A percentile compares a stretch with the other conserved stretches of the same genome.
Evolutionary conservation across 2,329 filamentous ascomycete species (phyloP).

Genomic region (Cryphonectria nitschkei): DNA sequence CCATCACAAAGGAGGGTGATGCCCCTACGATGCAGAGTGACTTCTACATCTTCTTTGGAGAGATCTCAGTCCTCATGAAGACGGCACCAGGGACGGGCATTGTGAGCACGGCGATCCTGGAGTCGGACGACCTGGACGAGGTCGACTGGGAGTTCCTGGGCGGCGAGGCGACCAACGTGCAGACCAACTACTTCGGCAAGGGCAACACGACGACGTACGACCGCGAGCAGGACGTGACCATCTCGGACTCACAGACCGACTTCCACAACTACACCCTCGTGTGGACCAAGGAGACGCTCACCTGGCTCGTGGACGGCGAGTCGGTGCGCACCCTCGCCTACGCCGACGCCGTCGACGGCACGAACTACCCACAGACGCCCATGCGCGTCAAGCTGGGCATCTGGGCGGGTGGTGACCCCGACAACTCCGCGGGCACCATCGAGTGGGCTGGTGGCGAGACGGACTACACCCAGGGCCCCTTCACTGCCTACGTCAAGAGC

Average conservation of each 20-base stretch:
- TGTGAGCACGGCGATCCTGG: conserved; percentile 75
- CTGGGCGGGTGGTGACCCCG: conserved; percentile 63
- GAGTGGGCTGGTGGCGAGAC: conserved; percentile 66
- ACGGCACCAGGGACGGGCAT: conserved; percentile 74
- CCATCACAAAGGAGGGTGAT: conserved; percentile 61
- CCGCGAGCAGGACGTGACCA: conserved; percentile 60
- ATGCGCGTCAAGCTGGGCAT: conserved; percentile 72
- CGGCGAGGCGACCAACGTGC: conserved; percentile 67
- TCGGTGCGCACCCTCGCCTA: conserved; percentile 65
- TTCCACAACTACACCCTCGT: conserved; percentile 70
- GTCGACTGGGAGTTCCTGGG: conserved; percentile 88
- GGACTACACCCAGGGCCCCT: conserved; percentile 48
- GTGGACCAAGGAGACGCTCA: conserved; percentile 67
- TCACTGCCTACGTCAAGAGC: conserved; percentile 50
- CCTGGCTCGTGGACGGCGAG: conserved; percentile 67
- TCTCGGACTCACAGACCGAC: conserved; percentile 52
- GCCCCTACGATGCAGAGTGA: conserved; percentile 67
- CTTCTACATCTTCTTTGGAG: conserved; percentile 87
- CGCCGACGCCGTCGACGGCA: conserved; percentile 59
- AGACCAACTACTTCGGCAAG: conserved; percentile 83
- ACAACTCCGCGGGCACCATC: conserved; percentile 72
- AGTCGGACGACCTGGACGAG: conserved; percentile 78
- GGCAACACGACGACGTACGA: conserved; percentile 69
- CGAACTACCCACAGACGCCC: conserved; percentile 72
- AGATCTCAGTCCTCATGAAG: conserved; percentile 70